Percentiles rank a stretch among this genome's conserved stretches.
Conservation (phyloP, 805 yeast species). For the Candida koratica region DNA sequence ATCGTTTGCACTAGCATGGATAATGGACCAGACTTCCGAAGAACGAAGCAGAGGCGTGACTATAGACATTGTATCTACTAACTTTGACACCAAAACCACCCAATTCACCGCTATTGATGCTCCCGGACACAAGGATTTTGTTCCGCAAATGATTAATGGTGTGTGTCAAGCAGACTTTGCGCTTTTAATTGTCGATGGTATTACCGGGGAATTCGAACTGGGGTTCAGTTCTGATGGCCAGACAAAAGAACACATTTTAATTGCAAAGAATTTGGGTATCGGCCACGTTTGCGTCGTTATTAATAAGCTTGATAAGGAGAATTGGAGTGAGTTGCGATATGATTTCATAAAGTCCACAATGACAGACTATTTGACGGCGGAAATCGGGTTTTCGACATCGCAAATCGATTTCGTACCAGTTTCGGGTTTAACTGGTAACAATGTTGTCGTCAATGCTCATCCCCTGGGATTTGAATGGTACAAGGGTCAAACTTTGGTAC, state of each 20-base stretch:
- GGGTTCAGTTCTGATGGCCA: slow-evolving; percentile 69
- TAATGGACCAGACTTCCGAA: slow-evolving; percentile 75
- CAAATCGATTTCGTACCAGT: slow-evolving; percentile 57
- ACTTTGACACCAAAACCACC: slow-evolving; percentile 52
- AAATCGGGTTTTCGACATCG: slow-evolving; percentile 46
- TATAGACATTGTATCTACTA: slow-evolving; percentile 68
- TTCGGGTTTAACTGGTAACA: slow-evolving; percentile 65
- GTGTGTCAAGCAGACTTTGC: slow-evolving; percentile 77
- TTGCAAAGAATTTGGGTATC: slow-evolving; percentile 67
- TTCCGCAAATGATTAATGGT: slow-evolving; percentile 84
- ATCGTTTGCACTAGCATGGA: slow-evolving; percentile 83
- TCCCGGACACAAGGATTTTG: slow-evolving; percentile 80
- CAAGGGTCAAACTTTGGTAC: slow-evolving; percentile 41
- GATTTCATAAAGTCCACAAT: slow-evolving; percentile 48
- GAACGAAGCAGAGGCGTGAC: slow-evolving; percentile 77
- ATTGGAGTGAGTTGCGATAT: slow-evolving; percentile 54
- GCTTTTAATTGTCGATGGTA: slow-evolving; percentile 64
- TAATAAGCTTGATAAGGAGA: slow-evolving; percentile 65
- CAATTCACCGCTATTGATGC: slow-evolving; percentile 75
- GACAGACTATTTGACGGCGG: slow-evolving; percentile 46
- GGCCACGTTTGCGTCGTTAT: slow-evolving; percentile 56
- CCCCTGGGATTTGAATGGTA: slow-evolving; percentile 39
- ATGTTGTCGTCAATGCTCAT: slow-evolving; percentile 47
- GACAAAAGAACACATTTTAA: slow-evolving; percentile 71
- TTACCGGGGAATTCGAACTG: slow-evolving; percentile 63